These are phyloP conservation scores for Thuja plicata DNA, from an alignment of 83 land plant genomes.

Conservation along the genomic window DNA sequence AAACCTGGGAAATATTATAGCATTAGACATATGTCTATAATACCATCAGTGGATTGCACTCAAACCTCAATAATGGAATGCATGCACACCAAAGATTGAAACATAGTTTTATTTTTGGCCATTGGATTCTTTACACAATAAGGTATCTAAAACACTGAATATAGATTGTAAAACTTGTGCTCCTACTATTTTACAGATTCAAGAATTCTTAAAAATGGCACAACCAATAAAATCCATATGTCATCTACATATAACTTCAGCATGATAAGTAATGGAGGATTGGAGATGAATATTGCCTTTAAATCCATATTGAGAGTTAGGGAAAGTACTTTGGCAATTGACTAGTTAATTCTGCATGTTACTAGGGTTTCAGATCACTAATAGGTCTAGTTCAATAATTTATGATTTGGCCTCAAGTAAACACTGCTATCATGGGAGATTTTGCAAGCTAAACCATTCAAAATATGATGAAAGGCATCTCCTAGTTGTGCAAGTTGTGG, in stretches of 20 bases:
- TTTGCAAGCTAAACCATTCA: conserved; percentile 85
- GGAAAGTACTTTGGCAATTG: neutral
- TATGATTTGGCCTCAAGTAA: conserved; percentile 60
- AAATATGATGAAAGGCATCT: conserved; percentile 86
- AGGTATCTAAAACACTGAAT: neutral
- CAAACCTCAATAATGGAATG: neutral
- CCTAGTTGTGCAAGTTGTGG: conserved; percentile 87
- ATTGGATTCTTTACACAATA: neutral
- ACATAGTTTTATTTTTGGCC: neutral
- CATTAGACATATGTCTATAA: neutral
- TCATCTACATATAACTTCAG: neutral
- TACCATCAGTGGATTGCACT: neutral
- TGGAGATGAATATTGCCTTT: neutral
- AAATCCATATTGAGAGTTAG: neutral
- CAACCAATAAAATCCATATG: neutral
- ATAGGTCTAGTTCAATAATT: conserved; percentile 74
- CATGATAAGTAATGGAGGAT: neutral
- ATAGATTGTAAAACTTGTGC: conserved; percentile 1
- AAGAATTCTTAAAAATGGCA: conserved; percentile 11
- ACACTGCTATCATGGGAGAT: conserved; percentile 64
- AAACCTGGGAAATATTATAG: neutral
- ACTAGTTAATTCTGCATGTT: conserved; percentile 5
- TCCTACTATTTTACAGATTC: conserved; percentile 1
- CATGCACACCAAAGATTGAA: neutral
- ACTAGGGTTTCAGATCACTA: conserved; percentile 86